Evolutionary conservation across 2,329 filamentous ascomycete species (phyloP), one percentile per base, ranked within the genome.

Genomic region (Colletotrichum chrysophilum): DNA sequence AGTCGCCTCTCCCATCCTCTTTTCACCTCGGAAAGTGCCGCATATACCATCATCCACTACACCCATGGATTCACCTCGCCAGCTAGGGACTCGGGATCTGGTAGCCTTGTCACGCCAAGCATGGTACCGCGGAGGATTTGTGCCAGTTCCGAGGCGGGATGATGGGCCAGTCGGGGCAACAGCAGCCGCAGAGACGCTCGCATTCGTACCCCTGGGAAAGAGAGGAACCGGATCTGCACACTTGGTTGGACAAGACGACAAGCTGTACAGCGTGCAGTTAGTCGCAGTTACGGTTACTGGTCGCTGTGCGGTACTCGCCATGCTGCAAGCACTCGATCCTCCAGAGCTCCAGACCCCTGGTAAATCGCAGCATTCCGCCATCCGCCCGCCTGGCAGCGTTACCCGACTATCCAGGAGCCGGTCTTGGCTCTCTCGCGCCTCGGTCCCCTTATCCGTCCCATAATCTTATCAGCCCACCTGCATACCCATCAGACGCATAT

Each of bases 361-460:
- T 18, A n/a, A 26, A 43, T 62, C 24, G 55, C 66, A 48, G 66
- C 21, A 62, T 43, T 24, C 62, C 36, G 61, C 52, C 55, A n/a
- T 43, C 30, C 32, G 26, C 32, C 68, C 21, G 52, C 30, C 61
- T 71, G 62, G 24, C 38, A 62, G 24, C 38, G 30, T 64, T 58
- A 55, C 62, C 73, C 67, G 60, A 72, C 21, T 55, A 28, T 64
- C n/a, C 64, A 48, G 48, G 16, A 64, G 34, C 56, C 34, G 24
- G 61, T 75, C 64, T 73, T 48, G 73, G 62, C 69, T 60, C 38
- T 18, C 28, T 34, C 36, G 62, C 32, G 56, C 38, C 55, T 68
- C 56, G 73, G 73, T 73, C 32, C 64, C 38, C 70, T 75, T 58
- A 72, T 73, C 73, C 73, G 70, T 68, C 73, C 62, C 56, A 73